phyloP scores from a whole-genome alignment of 1,139 yeast species.

The Saccharomycopsis crataegensis region DNA sequence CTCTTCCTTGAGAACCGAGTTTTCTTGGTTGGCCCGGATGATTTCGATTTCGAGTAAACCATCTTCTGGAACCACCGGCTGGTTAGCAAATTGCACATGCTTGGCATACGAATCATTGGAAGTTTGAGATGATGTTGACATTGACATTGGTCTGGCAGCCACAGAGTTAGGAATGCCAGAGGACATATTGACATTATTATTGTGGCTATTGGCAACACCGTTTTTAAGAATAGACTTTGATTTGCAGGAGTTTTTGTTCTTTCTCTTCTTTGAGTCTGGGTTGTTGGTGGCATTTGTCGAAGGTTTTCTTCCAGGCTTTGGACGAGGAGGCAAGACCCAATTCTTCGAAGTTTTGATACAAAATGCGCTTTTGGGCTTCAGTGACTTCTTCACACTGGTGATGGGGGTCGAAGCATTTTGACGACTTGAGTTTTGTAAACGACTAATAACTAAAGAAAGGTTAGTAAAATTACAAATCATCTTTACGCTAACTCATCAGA shows the following conservation, averaged over 20 bases:
- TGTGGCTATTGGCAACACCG: background rate
- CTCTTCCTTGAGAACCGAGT: constrained; percentile 1
- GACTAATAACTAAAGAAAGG: background rate
- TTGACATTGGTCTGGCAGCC: too few relatives aligned
- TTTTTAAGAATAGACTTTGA: background rate
- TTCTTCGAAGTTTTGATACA: constrained; percentile 68
- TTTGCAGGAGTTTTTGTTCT: background rate
- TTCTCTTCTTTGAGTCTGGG: background rate
- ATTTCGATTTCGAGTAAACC: background rate
- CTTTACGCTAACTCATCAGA: background rate
- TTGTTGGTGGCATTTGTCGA: background rate
- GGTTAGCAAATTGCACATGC: background rate
- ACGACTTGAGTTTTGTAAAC: background rate
- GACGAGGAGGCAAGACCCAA: constrained; percentile 92
- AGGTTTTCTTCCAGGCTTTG: constrained; percentile 87
- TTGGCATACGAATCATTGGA: background rate
- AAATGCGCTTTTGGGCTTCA: background rate
- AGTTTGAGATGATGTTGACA: background rate
- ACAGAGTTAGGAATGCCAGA: background rate
- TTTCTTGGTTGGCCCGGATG: background rate
- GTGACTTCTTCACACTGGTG: background rate
- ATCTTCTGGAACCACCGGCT: background rate
- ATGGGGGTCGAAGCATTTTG: background rate
- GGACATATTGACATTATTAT: background rate
- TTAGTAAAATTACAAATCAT: too few relatives aligned